Base-by-base conservation (phyloP, 108 stramenopile genomes). In the Cyclotella sp. region DNA sequence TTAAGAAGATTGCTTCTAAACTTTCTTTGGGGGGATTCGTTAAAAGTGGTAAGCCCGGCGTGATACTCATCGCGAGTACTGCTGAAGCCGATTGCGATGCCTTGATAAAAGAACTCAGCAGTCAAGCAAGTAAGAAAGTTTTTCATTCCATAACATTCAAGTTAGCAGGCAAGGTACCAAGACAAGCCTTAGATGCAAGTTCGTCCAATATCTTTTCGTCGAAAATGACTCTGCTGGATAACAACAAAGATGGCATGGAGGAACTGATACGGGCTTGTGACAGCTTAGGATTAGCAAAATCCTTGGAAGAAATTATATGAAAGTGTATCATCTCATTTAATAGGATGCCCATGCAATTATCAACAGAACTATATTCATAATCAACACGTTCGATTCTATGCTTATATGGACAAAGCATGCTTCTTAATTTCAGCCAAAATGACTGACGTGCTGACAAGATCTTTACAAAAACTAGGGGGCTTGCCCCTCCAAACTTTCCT, bases 401-500 rank as follows among this genome's bases (percentile, higher is more conserved):
- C 3, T 69, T 45, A 70, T 61, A 72, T 72, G 18, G 71, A 59
- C 46, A 72, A 41, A 34, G 71, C 71, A 49, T 98, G 98, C 74
- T 97, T 97, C 86, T 97, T 95, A 66, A 99, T 99, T 82, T 99
- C 99, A 13, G 91, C 86, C 66, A 98, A 79, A 68, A 99, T 98
- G 16, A 91, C 90, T 29, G 87, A 85, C 3, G 97, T 98, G n/a
- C 89, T 82, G 9, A 99, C 98, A 59, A 98, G 76, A 75, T 99
- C 96, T 65, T 97, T 97, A 58, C 91, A 88, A 76, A 98, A 98
- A 15, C 94, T 73, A 3, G 98, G 98, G 21, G 93, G 89, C 53
- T 89, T 87, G 41, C 74, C 83, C 63, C 90, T 85, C 89, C 89
- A 95, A 30, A 91, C 86, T 79, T 93, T 96, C 41, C 94, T 88